Base-by-base conservation (phyloP, 2,329 filamentous ascomycete genomes). In the Fusarium avenaceum region DNA sequence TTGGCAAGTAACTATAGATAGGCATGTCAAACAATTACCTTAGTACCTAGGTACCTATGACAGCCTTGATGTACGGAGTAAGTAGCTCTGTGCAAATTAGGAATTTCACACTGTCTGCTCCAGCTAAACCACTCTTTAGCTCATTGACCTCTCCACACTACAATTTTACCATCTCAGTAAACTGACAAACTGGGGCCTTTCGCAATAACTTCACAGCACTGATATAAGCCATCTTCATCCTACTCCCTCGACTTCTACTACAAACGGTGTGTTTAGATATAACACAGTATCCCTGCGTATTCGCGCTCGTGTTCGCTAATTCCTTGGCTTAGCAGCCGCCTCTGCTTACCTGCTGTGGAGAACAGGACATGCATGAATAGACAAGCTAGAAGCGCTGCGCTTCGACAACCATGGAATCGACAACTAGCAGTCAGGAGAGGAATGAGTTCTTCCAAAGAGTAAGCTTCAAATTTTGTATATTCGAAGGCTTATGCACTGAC, bases 361-460 rank as follows among this genome's bases (percentile, higher is more conserved):
- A 73, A 56, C 33, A 74, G 62, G 72, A 55, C 33, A 74, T 75
- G 72, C 61, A 45, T 44, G 44, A 51, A 49, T 72, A 72, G 58
- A 63, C 50, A 47, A 51, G 50, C 47, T 30, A 26, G 66, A 63
- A 66, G 59, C 65, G 47, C 48, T 65, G 67, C 44, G 61, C 61
- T 72, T 70, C 59, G 47, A 42, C 46, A 60, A 64, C 56, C 49
- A 77, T 76, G 74, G 70, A 76, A 49, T 65, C 72, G 43, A 66
- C 65, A 49, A 24, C 67, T 8, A 69, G 52, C 32, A 62, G 57
- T 26, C 69, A 70, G 46, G 69, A 73, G 46, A 71, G 75, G 59
- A 77, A 76, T 24, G 74, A 72, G 55, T 70, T 78, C 53, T 78
- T 78, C 59, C 76, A 77, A 60, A 74, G 62, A 58, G 76, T 78